phyloP scores from a whole-genome alignment of 2,329 filamentous ascomycete genomes.

The Monosporascus sp. region DNA sequence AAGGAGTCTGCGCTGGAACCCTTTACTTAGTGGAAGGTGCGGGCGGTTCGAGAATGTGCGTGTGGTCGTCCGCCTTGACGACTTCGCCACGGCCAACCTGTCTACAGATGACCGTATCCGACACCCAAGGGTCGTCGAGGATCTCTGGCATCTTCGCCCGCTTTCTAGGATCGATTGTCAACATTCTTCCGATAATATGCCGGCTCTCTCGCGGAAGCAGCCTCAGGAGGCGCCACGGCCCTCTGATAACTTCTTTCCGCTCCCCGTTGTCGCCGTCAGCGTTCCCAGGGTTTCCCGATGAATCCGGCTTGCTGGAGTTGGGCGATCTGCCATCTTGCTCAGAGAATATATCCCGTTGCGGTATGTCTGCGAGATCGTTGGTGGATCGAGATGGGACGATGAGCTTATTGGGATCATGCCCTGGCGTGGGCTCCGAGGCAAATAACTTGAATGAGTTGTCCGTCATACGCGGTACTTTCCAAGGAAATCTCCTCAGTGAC shows the following conservation, averaged over 20 bases:
- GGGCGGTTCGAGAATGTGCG: slow-evolving; percentile 77
- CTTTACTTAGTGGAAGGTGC: slow-evolving; percentile 34
- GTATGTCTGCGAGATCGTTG: slow-evolving; percentile 36
- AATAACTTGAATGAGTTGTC: slow-evolving; percentile 97
- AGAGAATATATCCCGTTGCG: slow-evolving; percentile 33
- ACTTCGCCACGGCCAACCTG: slow-evolving; percentile 68
- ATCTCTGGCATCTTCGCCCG: slow-evolving; percentile 84
- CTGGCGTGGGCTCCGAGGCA: slow-evolving; percentile 75
- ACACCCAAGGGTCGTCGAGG: slow-evolving; percentile 84
- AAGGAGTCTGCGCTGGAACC: too few relatives aligned
- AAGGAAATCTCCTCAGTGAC: slow-evolving; percentile 89
- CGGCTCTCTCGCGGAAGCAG: slow-evolving; percentile 84
- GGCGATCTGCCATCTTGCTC: slow-evolving; percentile 28
- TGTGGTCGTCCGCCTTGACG: slow-evolving; percentile 69
- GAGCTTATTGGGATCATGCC: slow-evolving; percentile 54
- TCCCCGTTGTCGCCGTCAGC: slow-evolving; percentile 33
- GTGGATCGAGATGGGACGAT: slow-evolving; percentile 41
- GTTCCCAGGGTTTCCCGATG: slow-evolving; percentile 22
- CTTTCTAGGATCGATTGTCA: slow-evolving; percentile 78
- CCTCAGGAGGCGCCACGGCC: slow-evolving; percentile 84
- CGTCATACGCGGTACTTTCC: slow-evolving; percentile 87
- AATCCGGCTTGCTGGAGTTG: slow-evolving; percentile 18
- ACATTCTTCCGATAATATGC: slow-evolving; percentile 86
- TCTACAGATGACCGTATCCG: slow-evolving; percentile 74
- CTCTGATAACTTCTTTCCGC: slow-evolving; percentile 77